phyloP scores from a whole-genome alignment of 2,329 filamentous ascomycete species.

The Pyrenophora tritici-repentis region DNA sequence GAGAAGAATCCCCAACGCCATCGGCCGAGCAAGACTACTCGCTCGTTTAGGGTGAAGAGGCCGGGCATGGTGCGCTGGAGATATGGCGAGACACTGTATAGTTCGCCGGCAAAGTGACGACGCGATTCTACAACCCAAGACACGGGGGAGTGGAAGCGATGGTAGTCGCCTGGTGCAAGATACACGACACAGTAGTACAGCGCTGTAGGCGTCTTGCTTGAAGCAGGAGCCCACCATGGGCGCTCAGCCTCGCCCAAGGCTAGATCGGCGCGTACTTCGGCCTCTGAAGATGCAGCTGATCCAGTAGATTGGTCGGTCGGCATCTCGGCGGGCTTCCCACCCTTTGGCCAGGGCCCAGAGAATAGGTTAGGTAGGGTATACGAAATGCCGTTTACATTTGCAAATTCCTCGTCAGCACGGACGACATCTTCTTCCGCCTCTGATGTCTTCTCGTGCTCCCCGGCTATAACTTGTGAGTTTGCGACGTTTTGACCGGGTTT shows the following conservation, averaged over 20 bases:
- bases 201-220: constrained; percentile 59
- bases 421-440: constrained; percentile 66
- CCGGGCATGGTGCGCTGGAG: constrained; percentile 90
- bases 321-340: constrained; percentile 54
- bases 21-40: constrained; percentile 87
- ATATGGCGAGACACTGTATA: constrained; percentile 94
- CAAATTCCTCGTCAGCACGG: constrained; percentile 87
- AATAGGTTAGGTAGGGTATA: constrained; percentile 90
- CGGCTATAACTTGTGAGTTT: constrained; percentile 27
- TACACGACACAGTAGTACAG: constrained; percentile 96
- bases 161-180: constrained; percentile 95
- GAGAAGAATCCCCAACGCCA: constrained; percentile 99
- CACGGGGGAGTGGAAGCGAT: constrained; percentile 94
- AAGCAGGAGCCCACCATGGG: constrained; percentile 55
- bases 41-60: constrained; percentile 94
- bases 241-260: constrained; percentile 67
- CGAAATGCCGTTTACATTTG: constrained; percentile 89
- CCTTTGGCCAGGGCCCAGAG: constrained; percentile 64
- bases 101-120: constrained; percentile 95
- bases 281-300: constrained; percentile 72
- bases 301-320: constrained; percentile 74
- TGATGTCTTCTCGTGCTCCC: constrained; percentile 38
- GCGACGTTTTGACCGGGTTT: constrained; percentile 51
- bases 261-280: constrained; percentile 82
- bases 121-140: constrained; percentile 94